Evolutionary conservation across 352 stramenopile species (phyloP).

Genomic region (Phytophthora lateralis): DNA sequence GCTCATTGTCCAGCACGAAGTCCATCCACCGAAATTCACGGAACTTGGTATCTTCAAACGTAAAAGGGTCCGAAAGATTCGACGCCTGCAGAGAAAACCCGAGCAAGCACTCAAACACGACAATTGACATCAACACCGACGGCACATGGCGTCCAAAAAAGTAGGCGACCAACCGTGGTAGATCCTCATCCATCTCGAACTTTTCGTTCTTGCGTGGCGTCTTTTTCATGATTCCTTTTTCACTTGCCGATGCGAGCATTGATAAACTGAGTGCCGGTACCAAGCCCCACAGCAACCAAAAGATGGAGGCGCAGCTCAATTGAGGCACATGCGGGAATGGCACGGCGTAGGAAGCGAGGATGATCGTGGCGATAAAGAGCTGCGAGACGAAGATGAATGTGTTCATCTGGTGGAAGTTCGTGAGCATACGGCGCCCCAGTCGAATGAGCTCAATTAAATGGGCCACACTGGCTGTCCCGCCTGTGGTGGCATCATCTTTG

Average conservation of each 20-base stretch:
- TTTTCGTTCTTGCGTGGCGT: constrained; percentile 87
- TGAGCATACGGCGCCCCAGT: constrained; percentile 78
- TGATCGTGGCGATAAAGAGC: constrained; percentile 77
- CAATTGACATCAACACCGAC: constrained; percentile 58
- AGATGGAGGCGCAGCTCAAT: constrained; percentile 77
- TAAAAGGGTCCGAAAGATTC: constrained; percentile 11
- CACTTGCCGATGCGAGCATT: constrained; percentile 75
- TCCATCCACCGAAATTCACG: constrained; percentile 59
- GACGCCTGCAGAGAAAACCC: constrained; percentile 67
- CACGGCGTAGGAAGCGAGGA: constrained; percentile 67
- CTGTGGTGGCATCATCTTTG: constrained; percentile 36
- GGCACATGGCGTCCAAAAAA: constrained; percentile 78
- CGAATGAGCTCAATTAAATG: constrained; percentile 85
- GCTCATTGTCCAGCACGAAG: constrained; percentile 58
- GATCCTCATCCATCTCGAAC: constrained; percentile 61
- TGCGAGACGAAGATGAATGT: constrained; percentile 88
- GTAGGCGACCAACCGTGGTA: constrained; percentile 63
- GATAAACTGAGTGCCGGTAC: constrained; percentile 76
- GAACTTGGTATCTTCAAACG: constrained; percentile 29
- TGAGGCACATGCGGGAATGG: constrained; percentile 82
- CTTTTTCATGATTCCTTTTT: constrained; percentile 82
- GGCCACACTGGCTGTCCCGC: constrained; percentile 51
- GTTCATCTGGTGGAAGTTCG: constrained; percentile 85
- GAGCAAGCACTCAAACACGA: constrained; percentile 73
- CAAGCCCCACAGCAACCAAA: constrained; percentile 85